These are phyloP conservation scores for Penicillium sp. DNA, from an alignment of 2,329 filamentous ascomycete genomes.

Conservation along the genomic window DNA sequence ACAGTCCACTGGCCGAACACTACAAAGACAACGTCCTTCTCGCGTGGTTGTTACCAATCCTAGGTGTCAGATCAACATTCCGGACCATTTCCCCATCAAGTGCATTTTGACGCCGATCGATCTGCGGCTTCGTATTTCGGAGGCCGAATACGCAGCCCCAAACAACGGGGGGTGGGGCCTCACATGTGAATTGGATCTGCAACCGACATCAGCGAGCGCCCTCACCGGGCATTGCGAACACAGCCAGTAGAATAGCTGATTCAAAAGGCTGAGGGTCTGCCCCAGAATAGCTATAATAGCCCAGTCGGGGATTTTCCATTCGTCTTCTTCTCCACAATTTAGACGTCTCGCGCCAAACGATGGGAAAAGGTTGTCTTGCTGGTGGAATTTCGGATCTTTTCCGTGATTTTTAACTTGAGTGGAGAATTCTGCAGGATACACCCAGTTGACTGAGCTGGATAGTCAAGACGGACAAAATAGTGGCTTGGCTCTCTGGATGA, in stretches of 20 bases:
- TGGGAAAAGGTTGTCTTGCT: background rate
- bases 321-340: background rate
- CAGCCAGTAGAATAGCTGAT: slow-evolving; percentile 1
- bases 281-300: background rate
- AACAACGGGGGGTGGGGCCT: background rate
- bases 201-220: background rate
- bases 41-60: background rate
- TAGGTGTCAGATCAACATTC: background rate
- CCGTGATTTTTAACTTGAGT: too few relatives aligned
- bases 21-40: background rate
- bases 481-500: background rate
- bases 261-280: slow-evolving; percentile 3
- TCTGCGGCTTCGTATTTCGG: slow-evolving; percentile 10
- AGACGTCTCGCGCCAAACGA: background rate
- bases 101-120: slow-evolving; percentile 1
- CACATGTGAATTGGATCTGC: slow-evolving; percentile 9
- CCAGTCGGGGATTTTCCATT: background rate
- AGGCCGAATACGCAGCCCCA: background rate
- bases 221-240: slow-evolving; percentile 3
- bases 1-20: background rate
- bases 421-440: too few relatives aligned
- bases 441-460: background rate
- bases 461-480: background rate
- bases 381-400: too few relatives aligned
- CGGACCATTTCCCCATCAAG: background rate